Evolutionary conservation across 129 eudicot genomes (phyloP).

Genomic region (Tagetes erecta): DNA sequence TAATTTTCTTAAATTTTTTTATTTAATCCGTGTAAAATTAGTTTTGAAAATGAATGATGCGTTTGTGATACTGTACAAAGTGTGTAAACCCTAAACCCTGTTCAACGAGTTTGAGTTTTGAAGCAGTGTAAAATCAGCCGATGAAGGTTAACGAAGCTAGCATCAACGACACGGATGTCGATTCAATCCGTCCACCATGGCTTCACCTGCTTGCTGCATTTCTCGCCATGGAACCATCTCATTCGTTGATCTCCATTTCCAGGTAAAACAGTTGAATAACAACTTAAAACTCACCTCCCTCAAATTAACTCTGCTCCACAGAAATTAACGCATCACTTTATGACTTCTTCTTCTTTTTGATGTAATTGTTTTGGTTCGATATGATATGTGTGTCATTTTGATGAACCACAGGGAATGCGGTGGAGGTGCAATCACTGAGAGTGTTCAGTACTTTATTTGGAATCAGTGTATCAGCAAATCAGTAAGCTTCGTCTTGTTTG

Average conservation of each 20-base stretch:
- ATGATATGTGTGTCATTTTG: constrained; percentile 4
- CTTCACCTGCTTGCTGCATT: constrained; percentile 68
- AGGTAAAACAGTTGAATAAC: constrained; percentile 32
- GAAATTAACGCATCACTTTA: background rate
- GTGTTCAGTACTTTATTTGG: constrained; percentile 75
- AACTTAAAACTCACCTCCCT: background rate
- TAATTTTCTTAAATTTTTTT: too few relatives aligned
- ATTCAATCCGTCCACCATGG: constrained; percentile 37
- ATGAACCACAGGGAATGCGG: constrained; percentile 58
- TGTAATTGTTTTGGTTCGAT: background rate
- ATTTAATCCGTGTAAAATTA: too few relatives aligned
- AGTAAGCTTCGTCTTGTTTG: constrained; percentile 39
- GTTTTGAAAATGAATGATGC: too few relatives aligned
- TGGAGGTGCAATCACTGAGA: constrained; percentile 75
- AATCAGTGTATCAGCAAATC: constrained; percentile 52
- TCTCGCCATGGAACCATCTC: constrained; percentile 83
- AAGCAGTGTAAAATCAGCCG: constrained; percentile 15
- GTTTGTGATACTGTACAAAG: too few relatives aligned
- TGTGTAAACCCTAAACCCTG: background rate
- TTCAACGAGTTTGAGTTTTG: background rate
- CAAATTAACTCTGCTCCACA: background rate
- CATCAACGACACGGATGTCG: constrained; percentile 31
- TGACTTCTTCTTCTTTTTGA: background rate
- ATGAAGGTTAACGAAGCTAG: constrained; percentile 22
- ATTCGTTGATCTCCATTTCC: constrained; percentile 59